Base-by-base conservation (phyloP, 164 flowering plant genomes). In the Litsea cubeba region DNA sequence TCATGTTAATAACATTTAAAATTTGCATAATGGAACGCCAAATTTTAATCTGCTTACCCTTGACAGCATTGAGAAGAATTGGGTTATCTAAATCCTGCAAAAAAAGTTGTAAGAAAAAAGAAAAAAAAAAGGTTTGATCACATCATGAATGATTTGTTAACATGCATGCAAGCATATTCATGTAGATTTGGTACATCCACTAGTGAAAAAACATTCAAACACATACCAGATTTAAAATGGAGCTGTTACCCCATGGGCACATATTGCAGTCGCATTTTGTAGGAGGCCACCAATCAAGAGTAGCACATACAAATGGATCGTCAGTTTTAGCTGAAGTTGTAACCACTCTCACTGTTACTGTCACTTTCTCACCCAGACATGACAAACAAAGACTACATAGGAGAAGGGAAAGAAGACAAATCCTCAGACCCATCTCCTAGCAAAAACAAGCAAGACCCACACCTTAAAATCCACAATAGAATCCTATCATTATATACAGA, bases 271-370 rank as follows among this genome's bases (percentile, higher is more conserved):
- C 72, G 73, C 90, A 89, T 65, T 89, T 85, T 2, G 35, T 68
- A 30, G 67, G 26, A 1, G 92, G 88, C 90, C 93, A 87, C 88
- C 88, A 87, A 68, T 87, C 90, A 8, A 89, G 23, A 6, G 93
- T 87, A 2, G 83, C 90, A 76, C 90, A 89, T 0, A 89, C 74
- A 67, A 85, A 89, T 65, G 80, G 77, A n/a, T 86, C 87, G 63
- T 87, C 93, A 0, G 87, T 89, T 25, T 12, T 46, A 11, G 86
- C 92, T 0, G 85, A 77, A 35, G 85, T 32, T 1, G 76, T 78
- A 4, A 57, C 82, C 8, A 77, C 78, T 23, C 72, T 18, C 7
- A 86, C 83, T 0, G 71, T 68, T 1, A 88, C 71, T 2, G 71
- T 68, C 60, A 82, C 83, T 54, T 76, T 62, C 22, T 85, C 85